These are phyloP conservation scores for Sanguinoderma infundibulare DNA, from an alignment of 1,284 basidiomycete genomes.

Conservation along the genomic window DNA sequence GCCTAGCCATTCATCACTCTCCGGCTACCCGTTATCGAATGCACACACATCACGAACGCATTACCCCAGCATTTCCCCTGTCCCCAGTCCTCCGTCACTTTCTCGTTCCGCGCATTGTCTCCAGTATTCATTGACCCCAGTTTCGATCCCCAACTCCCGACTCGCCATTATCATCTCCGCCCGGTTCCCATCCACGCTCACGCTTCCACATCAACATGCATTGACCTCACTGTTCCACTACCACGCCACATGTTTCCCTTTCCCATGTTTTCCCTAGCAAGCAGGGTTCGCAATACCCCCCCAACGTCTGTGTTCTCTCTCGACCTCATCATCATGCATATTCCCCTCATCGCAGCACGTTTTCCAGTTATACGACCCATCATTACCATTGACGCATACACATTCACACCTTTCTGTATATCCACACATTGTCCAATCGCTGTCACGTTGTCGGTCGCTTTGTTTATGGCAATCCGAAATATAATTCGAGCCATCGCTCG, in stretches of 20 bases:
- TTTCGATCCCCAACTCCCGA: neutral
- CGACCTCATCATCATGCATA: neutral
- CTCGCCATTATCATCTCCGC: neutral
- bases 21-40: neutral
- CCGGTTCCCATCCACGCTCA: constrained; percentile 4
- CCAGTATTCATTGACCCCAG: constrained; percentile 3
- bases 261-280: constrained; percentile 22
- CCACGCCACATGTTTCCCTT: constrained; percentile 10
- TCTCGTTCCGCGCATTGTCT: neutral
- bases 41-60: constrained; percentile 5
- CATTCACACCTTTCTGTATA: constrained; percentile 5
- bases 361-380: neutral
- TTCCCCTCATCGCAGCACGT: constrained; percentile 4
- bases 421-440: constrained; percentile 20
- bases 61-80: constrained; percentile 4
- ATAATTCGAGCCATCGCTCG: constrained; percentile 13
- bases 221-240: constrained; percentile 22
- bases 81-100: neutral
- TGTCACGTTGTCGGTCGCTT: constrained; percentile 24
- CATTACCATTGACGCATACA: neutral
- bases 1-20: neutral
- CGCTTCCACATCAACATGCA: constrained; percentile 19
- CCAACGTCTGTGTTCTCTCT: constrained; percentile 3
- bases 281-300: constrained; percentile 16
- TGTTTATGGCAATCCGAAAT: constrained; percentile 21